Evolutionary conservation across 179 eudicot genomes (phyloP), one percentile per base, ranked within the genome.

Genomic region (Spinacia oleracea): DNA sequence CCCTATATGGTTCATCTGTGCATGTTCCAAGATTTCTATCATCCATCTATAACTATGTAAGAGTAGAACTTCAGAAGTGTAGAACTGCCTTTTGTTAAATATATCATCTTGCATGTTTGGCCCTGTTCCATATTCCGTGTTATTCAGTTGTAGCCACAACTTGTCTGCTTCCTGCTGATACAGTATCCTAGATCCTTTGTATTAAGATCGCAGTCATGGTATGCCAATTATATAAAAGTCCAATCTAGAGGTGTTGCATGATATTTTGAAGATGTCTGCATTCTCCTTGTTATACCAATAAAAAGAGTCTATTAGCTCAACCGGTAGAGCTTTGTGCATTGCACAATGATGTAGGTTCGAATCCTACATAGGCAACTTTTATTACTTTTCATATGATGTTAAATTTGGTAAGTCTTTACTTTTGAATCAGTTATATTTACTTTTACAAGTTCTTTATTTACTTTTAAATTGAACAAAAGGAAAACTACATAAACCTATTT

Each of bases 211-310:
- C 69, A 29, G 34, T 6, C 31, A 23, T 51, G 60, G 27, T 76
- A 70, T 31, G 53, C 27, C 67, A 55, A n/a, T 21, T 14, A 42
- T 29, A 40, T 63, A 58, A 50, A 59, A 16, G 16, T 29, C 68
- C 29, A 32, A 25, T 62, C 20, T 23, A 31, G 58, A 29, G 27
- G 35, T 67, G 21, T 74, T 58, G 20, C 40, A 58, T 29, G 68
- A 12, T 18, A 14, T 38, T 59, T 63, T 43, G 34, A 38, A 60
- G 25, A 53, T 71, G 59, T 7, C 9, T 64, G 55, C 42, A 40
- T 59, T 71, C 48, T 43, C 73, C 43, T 50, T 50, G 21, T 50
- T 53, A 50, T 62, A 56, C n/a, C n/a, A n/a, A n/a, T n/a, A n/a
- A n/a, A n/a, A n/a, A n/a, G n/a, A n/a, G n/a, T n/a, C n/a, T n/a